phyloP scores from a whole-genome alignment of 352 stramenopile species.

The Globisporangium polare region DNA sequence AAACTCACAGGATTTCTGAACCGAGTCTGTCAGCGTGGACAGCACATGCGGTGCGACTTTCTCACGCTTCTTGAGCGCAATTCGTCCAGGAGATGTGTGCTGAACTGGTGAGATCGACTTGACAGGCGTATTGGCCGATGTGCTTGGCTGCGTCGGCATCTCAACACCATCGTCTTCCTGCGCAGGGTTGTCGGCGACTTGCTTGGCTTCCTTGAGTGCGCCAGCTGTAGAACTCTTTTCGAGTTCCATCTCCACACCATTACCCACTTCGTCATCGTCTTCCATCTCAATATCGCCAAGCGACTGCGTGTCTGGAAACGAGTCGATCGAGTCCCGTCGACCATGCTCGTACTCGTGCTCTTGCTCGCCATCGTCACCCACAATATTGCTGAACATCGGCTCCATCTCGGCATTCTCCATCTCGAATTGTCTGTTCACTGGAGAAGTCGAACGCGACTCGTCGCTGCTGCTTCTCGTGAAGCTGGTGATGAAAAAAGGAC shows the following conservation, averaged over 20 bases:
- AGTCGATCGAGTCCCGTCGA: constrained; percentile 25
- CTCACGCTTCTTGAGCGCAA: constrained; percentile 28
- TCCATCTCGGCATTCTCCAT: not conserved
- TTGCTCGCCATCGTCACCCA: constrained; percentile 9
- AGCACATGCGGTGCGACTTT: constrained; percentile 13
- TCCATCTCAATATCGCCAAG: constrained; percentile 32
- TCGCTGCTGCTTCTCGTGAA: not conserved
- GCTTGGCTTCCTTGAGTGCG: not conserved
- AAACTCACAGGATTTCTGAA: constrained; percentile 37
- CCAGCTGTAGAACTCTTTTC: too few species aligned
- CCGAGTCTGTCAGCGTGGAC: constrained; percentile 19
- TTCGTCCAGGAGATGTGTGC: constrained; percentile 12
- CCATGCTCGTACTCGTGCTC: constrained; percentile 19
- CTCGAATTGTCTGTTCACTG: not conserved
- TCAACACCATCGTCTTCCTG: constrained; percentile 30
- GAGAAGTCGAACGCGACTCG: not conserved
- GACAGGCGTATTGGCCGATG: not conserved
- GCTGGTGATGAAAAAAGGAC: not conserved
- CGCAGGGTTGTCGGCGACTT: not conserved
- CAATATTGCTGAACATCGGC: not conserved
- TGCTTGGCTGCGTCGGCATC: constrained; percentile 38
- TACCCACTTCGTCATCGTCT: constrained; percentile 11
- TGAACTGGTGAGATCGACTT: constrained; percentile 3
- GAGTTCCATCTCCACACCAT: constrained; percentile 4
- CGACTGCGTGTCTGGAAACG: constrained; percentile 36